Conservation (phyloP, 164 flowering plant genomes). For the Magnolia changhungtana region DNA sequence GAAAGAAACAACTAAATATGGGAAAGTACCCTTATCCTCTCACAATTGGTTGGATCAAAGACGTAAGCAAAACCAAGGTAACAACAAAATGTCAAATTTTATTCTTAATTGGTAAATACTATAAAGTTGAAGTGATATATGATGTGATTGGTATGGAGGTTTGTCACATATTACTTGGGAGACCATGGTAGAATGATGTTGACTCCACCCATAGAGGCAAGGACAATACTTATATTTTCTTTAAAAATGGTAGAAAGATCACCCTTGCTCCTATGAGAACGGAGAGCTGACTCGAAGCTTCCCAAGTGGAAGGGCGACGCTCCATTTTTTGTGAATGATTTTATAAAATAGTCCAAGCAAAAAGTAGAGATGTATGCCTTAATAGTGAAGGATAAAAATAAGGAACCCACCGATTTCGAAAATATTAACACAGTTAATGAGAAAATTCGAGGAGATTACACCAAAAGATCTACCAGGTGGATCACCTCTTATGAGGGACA, state of each 20-base stretch:
- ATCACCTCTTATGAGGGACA: background rate
- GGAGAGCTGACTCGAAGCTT: background rate
- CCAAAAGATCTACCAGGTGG: background rate
- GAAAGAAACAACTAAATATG: no score
- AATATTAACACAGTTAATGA: background rate
- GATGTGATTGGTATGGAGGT: slow-evolving; percentile 3
- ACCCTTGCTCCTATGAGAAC: background rate
- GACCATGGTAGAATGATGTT: slow-evolving; percentile 11
- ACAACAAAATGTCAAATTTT: background rate
- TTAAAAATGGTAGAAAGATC: background rate
- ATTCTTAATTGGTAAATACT: background rate
- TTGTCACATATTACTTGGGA: background rate
- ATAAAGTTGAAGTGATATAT: background rate
- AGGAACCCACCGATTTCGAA: background rate
- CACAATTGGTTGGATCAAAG: no score
- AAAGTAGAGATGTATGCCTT: background rate
- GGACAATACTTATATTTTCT: background rate
- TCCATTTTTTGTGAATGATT: background rate
- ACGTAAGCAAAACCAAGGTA: background rate
- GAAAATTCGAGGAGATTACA: background rate
- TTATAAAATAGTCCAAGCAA: background rate
- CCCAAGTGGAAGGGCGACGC: background rate
- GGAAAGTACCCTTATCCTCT: no score
- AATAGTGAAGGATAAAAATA: background rate
- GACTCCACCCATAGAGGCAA: background rate